Evolutionary conservation across 306 rosid species (phyloP).

Genomic region (Lagenaria siceraria): DNA sequence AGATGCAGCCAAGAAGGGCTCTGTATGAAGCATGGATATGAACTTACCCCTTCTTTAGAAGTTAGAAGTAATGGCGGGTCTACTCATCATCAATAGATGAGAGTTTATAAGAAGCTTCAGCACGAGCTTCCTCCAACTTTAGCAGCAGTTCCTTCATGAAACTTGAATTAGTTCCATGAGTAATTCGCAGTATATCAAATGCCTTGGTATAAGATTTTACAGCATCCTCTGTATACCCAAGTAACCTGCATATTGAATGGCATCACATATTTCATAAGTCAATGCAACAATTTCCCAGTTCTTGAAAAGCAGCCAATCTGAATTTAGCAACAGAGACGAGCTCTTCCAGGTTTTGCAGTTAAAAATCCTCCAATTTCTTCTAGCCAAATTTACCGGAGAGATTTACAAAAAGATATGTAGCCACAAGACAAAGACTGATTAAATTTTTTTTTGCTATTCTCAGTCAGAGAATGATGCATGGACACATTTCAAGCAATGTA

Average conservation of each 20-base stretch:
- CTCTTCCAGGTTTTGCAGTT: not conserved
- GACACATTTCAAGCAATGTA: not conserved
- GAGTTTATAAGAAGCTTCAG: conserved; percentile 58
- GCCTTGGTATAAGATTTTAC: conserved; percentile 36
- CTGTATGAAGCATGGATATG: not conserved
- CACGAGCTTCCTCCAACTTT: conserved; percentile 84
- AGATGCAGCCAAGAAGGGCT: not conserved
- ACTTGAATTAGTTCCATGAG: conserved; percentile 66
- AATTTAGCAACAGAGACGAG: not conserved
- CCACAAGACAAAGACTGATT: too few species aligned
- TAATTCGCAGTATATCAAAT: conserved; percentile 50
- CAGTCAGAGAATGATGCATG: not conserved
- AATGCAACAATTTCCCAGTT: not conserved
- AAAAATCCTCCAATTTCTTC: not conserved
- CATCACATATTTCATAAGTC: not conserved
- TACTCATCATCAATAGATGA: conserved; percentile 25
- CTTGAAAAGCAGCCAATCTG: not conserved
- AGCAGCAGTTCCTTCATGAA: conserved; percentile 59
- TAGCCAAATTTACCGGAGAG: not conserved
- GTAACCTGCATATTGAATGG: not conserved
- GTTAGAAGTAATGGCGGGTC: not conserved
- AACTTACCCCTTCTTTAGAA: not conserved
- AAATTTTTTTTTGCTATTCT: not conserved
- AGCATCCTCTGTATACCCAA: conserved; percentile 6
- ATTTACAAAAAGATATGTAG: too few species aligned